phyloP scores from a whole-genome alignment of 2,329 filamentous ascomycete species.

The Myriosclerotinia scirpicola region DNA sequence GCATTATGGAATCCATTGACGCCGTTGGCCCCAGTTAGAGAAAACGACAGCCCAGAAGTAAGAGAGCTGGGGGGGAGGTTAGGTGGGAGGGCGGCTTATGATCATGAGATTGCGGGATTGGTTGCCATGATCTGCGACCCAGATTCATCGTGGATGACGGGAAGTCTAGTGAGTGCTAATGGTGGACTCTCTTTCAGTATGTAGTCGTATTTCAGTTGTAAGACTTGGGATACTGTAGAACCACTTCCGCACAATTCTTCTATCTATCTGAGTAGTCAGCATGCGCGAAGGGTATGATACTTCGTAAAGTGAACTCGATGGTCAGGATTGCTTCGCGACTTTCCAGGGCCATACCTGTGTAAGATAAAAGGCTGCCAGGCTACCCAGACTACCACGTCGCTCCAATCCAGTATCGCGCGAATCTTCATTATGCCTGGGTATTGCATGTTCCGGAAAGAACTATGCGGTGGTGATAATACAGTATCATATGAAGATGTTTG shows the following conservation, averaged over 20 bases:
- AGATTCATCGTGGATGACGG: slow-evolving; percentile 20
- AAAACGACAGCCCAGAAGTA: slow-evolving; percentile 19
- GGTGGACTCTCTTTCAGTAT: slow-evolving; percentile 13
- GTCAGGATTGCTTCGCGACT: neutral
- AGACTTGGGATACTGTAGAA: neutral
- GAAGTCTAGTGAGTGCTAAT: slow-evolving; percentile 15
- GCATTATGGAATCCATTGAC: slow-evolving; percentile 55
- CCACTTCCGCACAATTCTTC: neutral
- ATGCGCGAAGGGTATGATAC: neutral
- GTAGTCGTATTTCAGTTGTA: neutral
- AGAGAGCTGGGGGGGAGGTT: slow-evolving; percentile 30
- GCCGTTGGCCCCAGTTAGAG: slow-evolving; percentile 21
- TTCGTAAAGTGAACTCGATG: neutral
- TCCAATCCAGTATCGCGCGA: neutral
- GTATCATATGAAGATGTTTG: too few relatives aligned
- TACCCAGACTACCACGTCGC: too few relatives aligned
- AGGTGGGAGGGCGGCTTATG: slow-evolving; percentile 24
- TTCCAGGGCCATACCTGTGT: neutral
- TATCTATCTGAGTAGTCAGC: neutral
- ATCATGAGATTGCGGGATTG: slow-evolving; percentile 23
- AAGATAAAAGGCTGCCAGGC: too few relatives aligned
- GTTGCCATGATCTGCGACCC: slow-evolving; percentile 21
- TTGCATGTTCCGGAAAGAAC: neutral
- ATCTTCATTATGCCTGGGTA: neutral
- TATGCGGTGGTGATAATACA: too few relatives aligned